Base-by-base conservation (phyloP, 108 stramenopile species). In the Pseudonitzschia pungens region DNA sequence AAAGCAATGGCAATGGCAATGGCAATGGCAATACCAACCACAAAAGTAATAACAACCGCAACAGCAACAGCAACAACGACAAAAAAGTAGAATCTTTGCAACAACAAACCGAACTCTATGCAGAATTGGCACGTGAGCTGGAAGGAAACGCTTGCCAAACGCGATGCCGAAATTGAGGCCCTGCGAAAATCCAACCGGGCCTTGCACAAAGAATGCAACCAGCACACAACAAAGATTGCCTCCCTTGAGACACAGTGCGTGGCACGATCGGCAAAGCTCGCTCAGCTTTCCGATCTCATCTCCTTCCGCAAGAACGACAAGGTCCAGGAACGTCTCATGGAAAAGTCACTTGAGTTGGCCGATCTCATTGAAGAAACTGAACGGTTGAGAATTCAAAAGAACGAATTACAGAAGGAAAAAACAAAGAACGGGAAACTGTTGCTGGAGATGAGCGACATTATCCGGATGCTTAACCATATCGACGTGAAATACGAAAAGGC, bases 191-290 rank as follows among this genome's bases (percentile, higher is more conserved):
- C 42, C 42, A 67, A 50, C 44, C 50, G 71, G 24, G 57, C 65
- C 27, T 36, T 72, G 0, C 54, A 57, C 28, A 29, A 58, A 14
- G 66, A 66, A 59, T 65, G 57, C 5, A 44, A 24, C 40, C n/a
- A 20, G 0, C 28, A 72, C 41, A 48, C 14, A 20, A 27, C 64
- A 0, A 51, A 50, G 51, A 66, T 71, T 0, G 0, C 63, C 3
- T 40, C 71, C 42, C 45, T 77, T 42, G 76, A 77, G 27, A 7
- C 48, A 44, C 69, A 70, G 36, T 76, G 75, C 36, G 20, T 76
- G 10, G 68, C 68, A 22, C 68, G 68, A 28, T 69, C 68, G 4
- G 75, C 50, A n/a, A 76, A 76, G 51, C 36, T 76, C 0, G 31
- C 59, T 26, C 68, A 62, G 21, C 60, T 76, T 24, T 62, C 68